Percentiles rank a stretch among this genome's conserved stretches.
Conservation (phyloP, 208 protist genomes). For the Herpetomonas muscarum region DNA sequence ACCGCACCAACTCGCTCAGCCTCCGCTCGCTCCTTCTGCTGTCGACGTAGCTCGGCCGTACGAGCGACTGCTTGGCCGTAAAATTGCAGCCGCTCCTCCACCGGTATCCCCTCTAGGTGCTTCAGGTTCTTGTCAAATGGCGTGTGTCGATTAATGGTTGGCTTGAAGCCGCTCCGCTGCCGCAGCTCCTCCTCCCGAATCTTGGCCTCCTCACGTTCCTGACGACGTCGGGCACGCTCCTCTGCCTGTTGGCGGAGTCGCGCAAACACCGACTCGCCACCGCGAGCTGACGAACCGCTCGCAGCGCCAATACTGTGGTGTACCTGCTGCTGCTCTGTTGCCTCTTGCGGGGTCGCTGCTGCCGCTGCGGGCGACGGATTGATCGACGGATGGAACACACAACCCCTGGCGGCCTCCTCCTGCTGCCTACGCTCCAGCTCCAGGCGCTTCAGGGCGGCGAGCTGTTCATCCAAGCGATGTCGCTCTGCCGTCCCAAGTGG, state of each 20-base stretch:
- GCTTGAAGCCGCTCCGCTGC: constrained; percentile 42
- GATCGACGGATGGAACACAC: no score
- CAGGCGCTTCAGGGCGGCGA: no score
- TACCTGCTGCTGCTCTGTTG: no score
- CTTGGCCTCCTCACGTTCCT: constrained; percentile 30
- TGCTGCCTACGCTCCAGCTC: no score
- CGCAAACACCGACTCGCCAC: constrained; percentile 64
- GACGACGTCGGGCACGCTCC: constrained; percentile 24
- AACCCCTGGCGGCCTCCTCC: no score
- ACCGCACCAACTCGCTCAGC: constrained; percentile 6
- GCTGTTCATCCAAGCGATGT: no score
- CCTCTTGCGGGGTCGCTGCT: no score
- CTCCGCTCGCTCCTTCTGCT: constrained; percentile 25
- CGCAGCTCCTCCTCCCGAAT: constrained; percentile 30
- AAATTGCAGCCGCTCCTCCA: constrained; percentile 72
- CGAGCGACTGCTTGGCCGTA: constrained; percentile 56
- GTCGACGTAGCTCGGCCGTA: constrained; percentile 23
- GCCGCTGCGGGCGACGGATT: no score
- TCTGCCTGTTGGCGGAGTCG: constrained; percentile 44
- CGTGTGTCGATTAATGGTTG: constrained; percentile 36
- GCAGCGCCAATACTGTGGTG: neutral
- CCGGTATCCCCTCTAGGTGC: constrained; percentile 28
- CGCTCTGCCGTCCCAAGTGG: no score
- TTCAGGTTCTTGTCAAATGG: constrained; percentile 9
- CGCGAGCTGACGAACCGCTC: no score